Percentiles rank a stretch among this genome's conserved stretches.
phyloP scores from a whole-genome alignment of 441 rosid genomes.

The Euphorbia celastroides region DNA sequence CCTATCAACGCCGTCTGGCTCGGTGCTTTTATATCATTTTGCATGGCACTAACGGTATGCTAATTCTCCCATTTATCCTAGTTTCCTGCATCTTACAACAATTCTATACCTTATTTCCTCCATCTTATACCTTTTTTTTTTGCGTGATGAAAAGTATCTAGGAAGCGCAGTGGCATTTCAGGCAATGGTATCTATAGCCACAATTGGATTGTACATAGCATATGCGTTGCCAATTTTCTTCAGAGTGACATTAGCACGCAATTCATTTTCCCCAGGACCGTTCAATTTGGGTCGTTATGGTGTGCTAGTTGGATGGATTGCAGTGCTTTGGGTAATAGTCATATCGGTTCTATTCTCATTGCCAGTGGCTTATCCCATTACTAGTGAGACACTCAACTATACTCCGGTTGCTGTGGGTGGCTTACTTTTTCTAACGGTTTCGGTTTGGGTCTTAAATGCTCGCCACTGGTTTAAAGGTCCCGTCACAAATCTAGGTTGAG shows the following conservation, averaged over 20 bases:
- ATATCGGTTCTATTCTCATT: conserved; percentile 85
- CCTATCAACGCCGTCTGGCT: conserved; percentile 95
- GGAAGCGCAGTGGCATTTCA: conserved; percentile 88
- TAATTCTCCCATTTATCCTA: neutral
- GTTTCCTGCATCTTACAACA: neutral
- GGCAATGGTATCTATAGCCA: conserved; percentile 97
- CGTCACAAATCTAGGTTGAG: conserved; percentile 53
- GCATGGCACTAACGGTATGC: conserved; percentile 91
- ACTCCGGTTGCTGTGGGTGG: conserved; percentile 94
- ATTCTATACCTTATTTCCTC: neutral
- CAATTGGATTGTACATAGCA: conserved; percentile 92
- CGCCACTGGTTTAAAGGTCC: conserved; percentile 93
- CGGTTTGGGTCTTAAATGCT: conserved; percentile 71
- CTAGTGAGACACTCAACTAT: conserved; percentile 80
- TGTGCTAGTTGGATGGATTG: conserved; percentile 66
- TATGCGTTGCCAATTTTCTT: conserved; percentile 84
- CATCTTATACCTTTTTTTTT: neutral
- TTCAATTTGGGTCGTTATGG: conserved; percentile 75
- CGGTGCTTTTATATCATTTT: conserved; percentile 64
- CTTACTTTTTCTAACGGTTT: conserved; percentile 44
- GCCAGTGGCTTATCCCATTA: conserved; percentile 84
- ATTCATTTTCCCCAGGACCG: conserved; percentile 69
- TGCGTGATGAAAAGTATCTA: conserved; percentile 56
- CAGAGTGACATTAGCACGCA: conserved; percentile 75
- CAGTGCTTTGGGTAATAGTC: conserved; percentile 84